Conservation (phyloP, 352 stramenopile species). For the Globisporangium yorkense region DNA sequence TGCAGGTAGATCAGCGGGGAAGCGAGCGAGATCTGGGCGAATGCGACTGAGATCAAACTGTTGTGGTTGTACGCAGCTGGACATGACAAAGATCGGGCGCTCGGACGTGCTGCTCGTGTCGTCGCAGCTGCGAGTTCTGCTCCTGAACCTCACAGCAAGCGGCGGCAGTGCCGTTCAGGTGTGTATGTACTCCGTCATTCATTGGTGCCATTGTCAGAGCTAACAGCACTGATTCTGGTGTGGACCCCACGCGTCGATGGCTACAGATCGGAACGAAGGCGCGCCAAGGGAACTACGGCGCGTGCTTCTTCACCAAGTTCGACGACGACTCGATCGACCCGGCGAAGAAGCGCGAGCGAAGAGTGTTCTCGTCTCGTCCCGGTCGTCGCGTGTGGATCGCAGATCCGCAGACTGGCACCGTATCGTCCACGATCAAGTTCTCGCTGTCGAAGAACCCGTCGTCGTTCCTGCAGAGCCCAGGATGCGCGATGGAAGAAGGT, state of each 20-base stretch:
- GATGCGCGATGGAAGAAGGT: slow-evolving; percentile 54
- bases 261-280: slow-evolving; percentile 75
- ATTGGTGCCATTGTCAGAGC: too few relatives aligned
- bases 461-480: slow-evolving; percentile 49
- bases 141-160: slow-evolving; percentile 66
- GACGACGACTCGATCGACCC: slow-evolving; percentile 56
- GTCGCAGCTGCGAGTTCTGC: slow-evolving; percentile 70
- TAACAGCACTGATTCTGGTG: too few relatives aligned
- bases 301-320: slow-evolving; percentile 71
- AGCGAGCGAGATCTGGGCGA: neutral
- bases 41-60: slow-evolving; percentile 35
- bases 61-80: slow-evolving; percentile 26
- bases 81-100: slow-evolving; percentile 43
- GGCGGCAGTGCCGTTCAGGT: slow-evolving; percentile 68
- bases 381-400: slow-evolving; percentile 79
- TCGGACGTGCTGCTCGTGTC: slow-evolving; percentile 79
- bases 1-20: slow-evolving; percentile 39
- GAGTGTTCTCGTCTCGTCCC: slow-evolving; percentile 78
- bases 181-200: neutral
- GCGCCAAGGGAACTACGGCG: slow-evolving; percentile 74
- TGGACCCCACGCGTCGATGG: neutral
- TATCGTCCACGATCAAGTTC: slow-evolving; percentile 84
- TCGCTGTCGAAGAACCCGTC: slow-evolving; percentile 61
- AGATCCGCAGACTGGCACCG: slow-evolving; percentile 63
- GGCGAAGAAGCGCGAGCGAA: slow-evolving; percentile 50